phyloP scores from a whole-genome alignment of 2,329 filamentous ascomycete genomes.

The Aphanocladium album region DNA sequence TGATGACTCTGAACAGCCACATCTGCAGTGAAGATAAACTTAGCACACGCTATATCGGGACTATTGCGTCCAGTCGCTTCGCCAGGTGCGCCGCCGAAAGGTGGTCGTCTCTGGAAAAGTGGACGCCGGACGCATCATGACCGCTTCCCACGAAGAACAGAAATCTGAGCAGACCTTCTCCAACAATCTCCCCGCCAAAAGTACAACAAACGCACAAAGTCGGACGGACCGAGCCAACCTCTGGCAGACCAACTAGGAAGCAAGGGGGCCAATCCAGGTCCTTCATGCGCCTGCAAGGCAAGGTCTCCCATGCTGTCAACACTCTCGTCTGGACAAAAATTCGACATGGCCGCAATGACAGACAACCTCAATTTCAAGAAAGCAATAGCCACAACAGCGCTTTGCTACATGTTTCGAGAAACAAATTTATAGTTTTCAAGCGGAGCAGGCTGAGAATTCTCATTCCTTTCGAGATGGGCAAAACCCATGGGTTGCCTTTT shows the following conservation, averaged over 20 bases:
- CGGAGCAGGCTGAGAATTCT: slow-evolving; percentile 38
- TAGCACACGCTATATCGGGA: slow-evolving; percentile 5
- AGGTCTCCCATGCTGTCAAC: not conserved
- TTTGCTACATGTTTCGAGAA: slow-evolving; percentile 21
- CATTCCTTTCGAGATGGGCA: not conserved
- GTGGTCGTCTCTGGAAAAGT: not conserved
- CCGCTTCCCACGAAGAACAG: slow-evolving; percentile 37
- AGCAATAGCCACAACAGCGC: slow-evolving; percentile 16
- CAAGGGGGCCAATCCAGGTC: not conserved
- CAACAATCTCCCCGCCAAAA: not conserved
- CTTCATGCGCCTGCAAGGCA: slow-evolving; percentile 1
- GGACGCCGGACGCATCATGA: slow-evolving; percentile 1
- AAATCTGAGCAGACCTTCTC: slow-evolving; percentile 41
- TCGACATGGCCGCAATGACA: slow-evolving; percentile 31
- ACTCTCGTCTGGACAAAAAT: not conserved
- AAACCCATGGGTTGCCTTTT: not conserved
- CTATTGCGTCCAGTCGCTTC: not conserved
- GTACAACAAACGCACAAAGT: not conserved
- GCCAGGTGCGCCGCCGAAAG: not conserved
- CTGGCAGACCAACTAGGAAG: not conserved
- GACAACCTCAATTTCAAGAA: slow-evolving; percentile 20
- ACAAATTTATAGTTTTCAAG: slow-evolving; percentile 47
- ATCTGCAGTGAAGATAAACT: slow-evolving; percentile 13
- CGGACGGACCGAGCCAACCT: not conserved
- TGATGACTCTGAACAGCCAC: not conserved